A percentile compares a stretch with the other conserved stretches of the same genome.
phyloP scores from a whole-genome alignment of 2,329 filamentous ascomycete genomes.

The Pezicula neosporulosa region DNA sequence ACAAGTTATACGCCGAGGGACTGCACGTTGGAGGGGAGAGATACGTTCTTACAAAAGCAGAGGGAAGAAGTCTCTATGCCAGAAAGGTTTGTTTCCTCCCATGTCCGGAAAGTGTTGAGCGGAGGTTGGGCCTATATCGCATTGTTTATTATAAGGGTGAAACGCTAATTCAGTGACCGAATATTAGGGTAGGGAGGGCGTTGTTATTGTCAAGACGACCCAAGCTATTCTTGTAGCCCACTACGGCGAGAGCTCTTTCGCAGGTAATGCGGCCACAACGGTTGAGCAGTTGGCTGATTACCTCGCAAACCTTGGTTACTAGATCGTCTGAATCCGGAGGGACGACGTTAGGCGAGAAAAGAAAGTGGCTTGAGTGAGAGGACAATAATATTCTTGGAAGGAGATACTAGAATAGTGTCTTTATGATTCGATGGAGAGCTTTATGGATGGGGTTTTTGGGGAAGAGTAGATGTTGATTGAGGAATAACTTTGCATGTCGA shows the following conservation, averaged over 20 bases:
- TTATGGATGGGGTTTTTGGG: conserved; percentile 9
- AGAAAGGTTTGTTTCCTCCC: conserved; percentile 64
- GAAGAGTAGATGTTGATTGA: too few relatives aligned
- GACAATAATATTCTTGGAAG: not conserved
- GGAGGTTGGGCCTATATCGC: not conserved
- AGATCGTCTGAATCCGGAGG: conserved; percentile 27
- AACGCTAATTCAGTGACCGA: conserved; percentile 8
- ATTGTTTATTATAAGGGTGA: conserved; percentile 4
- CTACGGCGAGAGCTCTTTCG: conserved; percentile 71
- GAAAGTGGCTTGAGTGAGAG: not conserved
- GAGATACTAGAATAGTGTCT: conserved; percentile 26
- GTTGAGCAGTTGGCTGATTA: conserved; percentile 87
- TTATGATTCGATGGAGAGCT: conserved; percentile 6
- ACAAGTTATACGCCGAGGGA: conserved; percentile 69
- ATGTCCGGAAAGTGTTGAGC: not conserved
- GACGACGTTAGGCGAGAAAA: conserved; percentile 1
- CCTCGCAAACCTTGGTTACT: conserved; percentile 70
- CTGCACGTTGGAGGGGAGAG: conserved; percentile 73
- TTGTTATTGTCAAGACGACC: conserved; percentile 81
- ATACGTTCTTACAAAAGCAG: conserved; percentile 73
- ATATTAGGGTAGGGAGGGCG: conserved; percentile 69
- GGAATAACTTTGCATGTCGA: conserved; percentile 18
- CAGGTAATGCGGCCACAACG: conserved; percentile 72
- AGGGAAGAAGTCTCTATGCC: conserved; percentile 77
- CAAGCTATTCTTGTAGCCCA: conserved; percentile 87